Evolutionary conservation across 2,329 filamentous ascomycete species (phyloP).

Genomic region (Diaporthe sp.): DNA sequence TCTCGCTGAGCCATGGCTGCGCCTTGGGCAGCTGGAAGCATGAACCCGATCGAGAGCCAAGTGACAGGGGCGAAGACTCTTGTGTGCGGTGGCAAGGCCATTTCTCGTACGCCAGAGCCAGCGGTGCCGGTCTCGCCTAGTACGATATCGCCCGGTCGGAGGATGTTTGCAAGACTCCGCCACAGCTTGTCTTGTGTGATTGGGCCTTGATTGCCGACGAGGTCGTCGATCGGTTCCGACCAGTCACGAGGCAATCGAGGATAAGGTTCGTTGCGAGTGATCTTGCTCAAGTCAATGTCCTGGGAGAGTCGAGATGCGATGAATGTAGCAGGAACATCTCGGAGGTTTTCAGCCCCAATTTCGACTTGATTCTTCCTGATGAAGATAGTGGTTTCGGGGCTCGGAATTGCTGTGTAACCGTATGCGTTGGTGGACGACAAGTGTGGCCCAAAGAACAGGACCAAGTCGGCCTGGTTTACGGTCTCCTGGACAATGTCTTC

Average conservation of each 20-base stretch:
- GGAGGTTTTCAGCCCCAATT: background rate
- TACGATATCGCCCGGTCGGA: background rate
- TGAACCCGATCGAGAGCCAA: slow-evolving; percentile 34
- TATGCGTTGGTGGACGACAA: background rate
- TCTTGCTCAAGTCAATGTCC: background rate
- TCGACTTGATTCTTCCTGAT: background rate
- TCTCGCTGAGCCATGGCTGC: slow-evolving; percentile 22
- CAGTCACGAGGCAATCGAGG: background rate
- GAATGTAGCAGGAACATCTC: background rate
- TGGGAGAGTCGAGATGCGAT: background rate
- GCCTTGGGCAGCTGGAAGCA: slow-evolving; percentile 33
- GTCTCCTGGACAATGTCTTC: background rate
- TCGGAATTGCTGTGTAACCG: background rate
- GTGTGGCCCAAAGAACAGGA: slow-evolving; percentile 1
- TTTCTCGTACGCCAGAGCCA: background rate
- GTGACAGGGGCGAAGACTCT: background rate
- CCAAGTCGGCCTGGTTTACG: background rate
- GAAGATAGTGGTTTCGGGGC: background rate
- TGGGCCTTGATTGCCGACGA: background rate
- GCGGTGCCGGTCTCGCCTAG: background rate
- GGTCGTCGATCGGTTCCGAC: background rate
- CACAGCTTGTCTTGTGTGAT: background rate
- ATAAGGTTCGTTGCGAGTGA: background rate
- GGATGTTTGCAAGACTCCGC: background rate
- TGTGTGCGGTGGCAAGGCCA: background rate